These are phyloP conservation scores for Coemansia sp. DNA, from an alignment of 192 early-diverging fungal genomes.

Conservation along the genomic window DNA sequence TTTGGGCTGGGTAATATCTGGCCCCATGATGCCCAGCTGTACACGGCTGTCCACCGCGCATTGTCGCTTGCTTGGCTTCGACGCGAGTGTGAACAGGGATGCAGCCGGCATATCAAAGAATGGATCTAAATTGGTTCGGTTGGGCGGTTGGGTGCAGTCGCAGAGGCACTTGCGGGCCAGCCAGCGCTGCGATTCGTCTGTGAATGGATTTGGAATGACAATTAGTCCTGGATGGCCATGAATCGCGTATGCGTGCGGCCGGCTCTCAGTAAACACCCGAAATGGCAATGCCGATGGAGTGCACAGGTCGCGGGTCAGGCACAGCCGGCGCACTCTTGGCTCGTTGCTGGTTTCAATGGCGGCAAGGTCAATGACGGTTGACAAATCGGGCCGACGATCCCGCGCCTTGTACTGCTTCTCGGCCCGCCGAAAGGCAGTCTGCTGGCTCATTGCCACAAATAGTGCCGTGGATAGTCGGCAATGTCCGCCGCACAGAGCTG, in stretches of 20 bases:
- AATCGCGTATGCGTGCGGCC: conserved; percentile 38
- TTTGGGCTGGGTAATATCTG: conserved; percentile 28
- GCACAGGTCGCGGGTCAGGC: conserved; percentile 23
- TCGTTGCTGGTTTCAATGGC: neutral
- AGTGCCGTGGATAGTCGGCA: too few species aligned
- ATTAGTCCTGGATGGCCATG: conserved; percentile 63
- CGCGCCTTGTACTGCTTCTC: conserved; percentile 61
- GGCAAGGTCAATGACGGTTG: conserved; percentile 56
- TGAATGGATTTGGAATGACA: conserved; percentile 74
- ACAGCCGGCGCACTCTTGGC: conserved; percentile 15
- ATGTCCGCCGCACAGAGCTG: too few species aligned
- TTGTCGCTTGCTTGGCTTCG: conserved; percentile 25
- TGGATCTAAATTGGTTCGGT: conserved; percentile 84
- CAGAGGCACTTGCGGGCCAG: conserved; percentile 69
- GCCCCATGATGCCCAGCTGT: conserved; percentile 25
- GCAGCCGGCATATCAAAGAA: conserved; percentile 72
- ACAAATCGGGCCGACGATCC: conserved; percentile 52
- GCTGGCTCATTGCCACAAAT: conserved; percentile 1
- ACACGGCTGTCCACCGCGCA: conserved; percentile 34
- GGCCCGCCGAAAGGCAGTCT: conserved; percentile 64
- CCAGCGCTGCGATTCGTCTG: conserved; percentile 62
- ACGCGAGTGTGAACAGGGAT: conserved; percentile 30
- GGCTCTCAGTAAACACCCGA: conserved; percentile 16
- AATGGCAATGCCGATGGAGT: conserved; percentile 18
- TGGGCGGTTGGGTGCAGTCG: conserved; percentile 74